These are phyloP conservation scores for Pistacia integerrima DNA, from an alignment of 345 rosid species.

Conservation along the genomic window DNA sequence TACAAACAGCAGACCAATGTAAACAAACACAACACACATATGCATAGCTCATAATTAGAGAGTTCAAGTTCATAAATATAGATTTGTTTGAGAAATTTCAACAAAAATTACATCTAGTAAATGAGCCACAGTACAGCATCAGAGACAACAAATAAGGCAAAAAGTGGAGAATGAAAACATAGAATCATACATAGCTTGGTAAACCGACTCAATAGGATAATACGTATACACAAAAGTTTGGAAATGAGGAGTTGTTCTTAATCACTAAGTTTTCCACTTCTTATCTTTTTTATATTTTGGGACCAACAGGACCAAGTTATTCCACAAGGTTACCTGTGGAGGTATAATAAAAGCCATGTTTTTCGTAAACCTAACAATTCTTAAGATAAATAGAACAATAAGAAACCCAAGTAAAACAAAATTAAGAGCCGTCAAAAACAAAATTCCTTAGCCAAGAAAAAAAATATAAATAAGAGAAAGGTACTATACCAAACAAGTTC, in stretches of 20 bases:
- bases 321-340: neutral
- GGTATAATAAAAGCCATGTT: neutral
- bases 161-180: neutral
- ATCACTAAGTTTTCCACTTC: neutral
- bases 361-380: neutral
- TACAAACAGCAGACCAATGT: slow-evolving; percentile 16
- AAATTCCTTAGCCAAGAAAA: neutral
- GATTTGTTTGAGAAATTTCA: too few species aligned
- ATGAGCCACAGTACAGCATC: neutral
- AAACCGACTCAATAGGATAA: neutral
- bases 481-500: slow-evolving; percentile 72
- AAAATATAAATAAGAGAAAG: neutral
- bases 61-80: neutral
- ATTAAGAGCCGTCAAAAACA: neutral
- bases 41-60: neutral
- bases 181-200: neutral
- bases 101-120: neutral
- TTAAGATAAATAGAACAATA: neutral
- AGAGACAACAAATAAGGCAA: neutral
- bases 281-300: neutral
- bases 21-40: neutral
- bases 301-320: neutral
- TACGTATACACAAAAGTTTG: neutral
- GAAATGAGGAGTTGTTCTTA: neutral
- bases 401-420: neutral